A percentile compares a stretch with the other conserved stretches of the same genome.
Conservation (phyloP, 176 grass and related monocot genomes). For the Triticum dicoccoides region DNA sequence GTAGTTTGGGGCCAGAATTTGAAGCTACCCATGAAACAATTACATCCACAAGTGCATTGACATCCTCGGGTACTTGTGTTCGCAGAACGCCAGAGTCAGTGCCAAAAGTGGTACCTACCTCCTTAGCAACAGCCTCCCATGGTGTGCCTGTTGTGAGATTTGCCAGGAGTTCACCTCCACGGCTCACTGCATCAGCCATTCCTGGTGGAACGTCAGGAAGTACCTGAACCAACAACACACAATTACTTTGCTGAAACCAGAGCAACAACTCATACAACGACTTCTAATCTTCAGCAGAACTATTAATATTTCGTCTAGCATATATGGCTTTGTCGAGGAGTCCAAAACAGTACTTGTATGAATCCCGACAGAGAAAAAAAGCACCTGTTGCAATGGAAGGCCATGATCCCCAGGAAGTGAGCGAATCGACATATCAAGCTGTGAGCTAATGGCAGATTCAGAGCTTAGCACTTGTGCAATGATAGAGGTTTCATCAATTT, state of each 20-base stretch:
- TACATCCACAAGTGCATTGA: slow-evolving; percentile 65
- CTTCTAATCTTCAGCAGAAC: background rate
- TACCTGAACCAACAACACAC: slow-evolving; percentile 46
- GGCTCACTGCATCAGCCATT: slow-evolving; percentile 90
- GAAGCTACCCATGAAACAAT: slow-evolving; percentile 75
- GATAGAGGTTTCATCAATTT: slow-evolving; percentile 86
- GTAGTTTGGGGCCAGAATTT: slow-evolving; percentile 74
- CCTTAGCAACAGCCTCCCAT: slow-evolving; percentile 85
- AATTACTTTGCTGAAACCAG: slow-evolving; percentile 16
- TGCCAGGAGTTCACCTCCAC: slow-evolving; percentile 73
- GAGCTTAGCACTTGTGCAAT: slow-evolving; percentile 84
- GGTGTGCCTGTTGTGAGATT: slow-evolving; percentile 83
- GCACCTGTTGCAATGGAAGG: slow-evolving; percentile 87
- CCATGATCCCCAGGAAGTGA: slow-evolving; percentile 86
- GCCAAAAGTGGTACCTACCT: slow-evolving; percentile 73
- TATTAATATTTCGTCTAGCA: background rate
- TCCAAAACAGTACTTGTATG: background rate
- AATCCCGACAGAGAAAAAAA: background rate
- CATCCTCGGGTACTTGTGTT: slow-evolving; percentile 72
- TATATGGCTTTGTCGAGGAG: background rate
- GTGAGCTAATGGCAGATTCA: slow-evolving; percentile 80
- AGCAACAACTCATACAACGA: background rate
- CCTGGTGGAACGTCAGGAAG: slow-evolving; percentile 89
- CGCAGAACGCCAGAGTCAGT: slow-evolving; percentile 59
- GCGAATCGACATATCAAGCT: slow-evolving; percentile 90